Percentiles rank a stretch among this genome's conserved stretches.
These are phyloP conservation scores for Cryptosporidium ubiquitum DNA, from an alignment of 169 alveolate species.

Conservation along the genomic window DNA sequence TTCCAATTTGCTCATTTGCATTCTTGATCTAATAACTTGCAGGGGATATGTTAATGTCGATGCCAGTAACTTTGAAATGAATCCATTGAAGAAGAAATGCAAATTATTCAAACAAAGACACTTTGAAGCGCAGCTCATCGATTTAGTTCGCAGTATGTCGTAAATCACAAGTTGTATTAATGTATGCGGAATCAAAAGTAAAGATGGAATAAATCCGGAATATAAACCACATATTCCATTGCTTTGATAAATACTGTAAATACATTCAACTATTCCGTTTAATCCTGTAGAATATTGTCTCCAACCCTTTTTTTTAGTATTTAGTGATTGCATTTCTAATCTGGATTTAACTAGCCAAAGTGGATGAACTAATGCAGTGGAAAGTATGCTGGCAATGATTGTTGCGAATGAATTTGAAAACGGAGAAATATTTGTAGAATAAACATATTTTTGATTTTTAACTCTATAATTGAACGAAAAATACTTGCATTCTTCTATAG, in stretches of 20 bases:
- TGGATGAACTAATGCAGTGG: constrained; percentile 65
- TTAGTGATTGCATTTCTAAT: constrained; percentile 43
- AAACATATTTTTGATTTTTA: not conserved
- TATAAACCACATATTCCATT: constrained; percentile 43
- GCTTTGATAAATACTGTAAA: not conserved
- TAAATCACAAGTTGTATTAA: constrained; percentile 43
- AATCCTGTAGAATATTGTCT: constrained; percentile 58
- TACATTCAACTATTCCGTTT: constrained; percentile 42
- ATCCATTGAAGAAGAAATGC: constrained; percentile 11
- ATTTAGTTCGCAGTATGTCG: constrained; percentile 13
- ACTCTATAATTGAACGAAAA: not conserved
- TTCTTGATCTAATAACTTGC: constrained; percentile 62
- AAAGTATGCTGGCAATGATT: constrained; percentile 30
- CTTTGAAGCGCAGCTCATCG: not conserved
- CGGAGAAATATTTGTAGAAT: constrained; percentile 1
- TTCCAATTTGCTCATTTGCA: constrained; percentile 42
- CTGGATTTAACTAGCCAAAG: constrained; percentile 64
- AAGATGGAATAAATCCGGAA: constrained; percentile 30
- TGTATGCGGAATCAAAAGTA: constrained; percentile 53
- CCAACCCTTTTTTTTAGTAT: constrained; percentile 41
- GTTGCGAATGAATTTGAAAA: constrained; percentile 52
- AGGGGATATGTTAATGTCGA: constrained; percentile 50
- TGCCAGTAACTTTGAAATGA: constrained; percentile 31
- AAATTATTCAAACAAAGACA: not conserved
- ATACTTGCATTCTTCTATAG: not conserved